phyloP scores from a whole-genome alignment of 1,139 yeast genomes.

The Zygosaccharomyces sapae region DNA sequence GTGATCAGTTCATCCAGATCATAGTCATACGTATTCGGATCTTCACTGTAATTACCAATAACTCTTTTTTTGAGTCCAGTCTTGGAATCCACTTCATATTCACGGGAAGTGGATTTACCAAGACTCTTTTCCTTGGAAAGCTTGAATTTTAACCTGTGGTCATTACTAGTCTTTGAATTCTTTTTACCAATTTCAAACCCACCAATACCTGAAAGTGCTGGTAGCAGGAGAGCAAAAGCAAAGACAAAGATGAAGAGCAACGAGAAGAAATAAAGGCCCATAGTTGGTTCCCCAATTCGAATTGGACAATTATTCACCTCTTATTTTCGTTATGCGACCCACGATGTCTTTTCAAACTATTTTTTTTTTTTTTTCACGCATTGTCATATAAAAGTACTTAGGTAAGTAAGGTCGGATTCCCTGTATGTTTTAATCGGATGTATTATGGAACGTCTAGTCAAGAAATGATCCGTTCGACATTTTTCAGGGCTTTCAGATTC shows the following conservation, averaged over 20 bases:
- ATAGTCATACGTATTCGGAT: conserved; percentile 35
- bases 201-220: conserved; percentile 32
- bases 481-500: background rate
- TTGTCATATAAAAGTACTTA: background rate
- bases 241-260: conserved; percentile 26
- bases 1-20: conserved; percentile 35
- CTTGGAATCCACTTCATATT: conserved; percentile 25
- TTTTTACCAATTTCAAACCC: conserved; percentile 20
- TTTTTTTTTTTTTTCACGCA: conserved; percentile 2
- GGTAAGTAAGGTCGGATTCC: too few relatives aligned
- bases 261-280: conserved; percentile 27
- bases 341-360: conserved; percentile 5
- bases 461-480: background rate
- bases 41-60: conserved; percentile 27
- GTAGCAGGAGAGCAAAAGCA: conserved; percentile 25
- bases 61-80: conserved; percentile 34
- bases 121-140: conserved; percentile 15
- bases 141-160: conserved; percentile 25
- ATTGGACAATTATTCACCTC: background rate
- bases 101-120: conserved; percentile 12
- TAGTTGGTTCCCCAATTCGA: conserved; percentile 3
- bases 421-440: too few relatives aligned
- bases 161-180: conserved; percentile 7
- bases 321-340: background rate
- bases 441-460: background rate